phyloP scores from a whole-genome alignment of 345 rosid genomes.

The Citrus mangshanensis region DNA sequence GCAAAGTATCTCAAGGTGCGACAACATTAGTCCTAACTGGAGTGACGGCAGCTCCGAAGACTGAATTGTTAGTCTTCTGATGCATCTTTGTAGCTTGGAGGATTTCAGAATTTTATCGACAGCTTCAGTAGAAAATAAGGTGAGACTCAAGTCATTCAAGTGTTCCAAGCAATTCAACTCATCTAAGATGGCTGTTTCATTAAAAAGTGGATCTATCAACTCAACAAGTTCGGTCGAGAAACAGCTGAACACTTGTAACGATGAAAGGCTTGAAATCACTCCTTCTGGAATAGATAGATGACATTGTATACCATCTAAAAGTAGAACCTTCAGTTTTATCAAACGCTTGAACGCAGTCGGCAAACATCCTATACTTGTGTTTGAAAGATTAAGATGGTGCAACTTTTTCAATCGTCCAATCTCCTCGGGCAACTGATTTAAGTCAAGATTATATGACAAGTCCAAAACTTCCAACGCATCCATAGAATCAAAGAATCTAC shows the following conservation, averaged over 20 bases:
- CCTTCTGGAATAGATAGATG: neutral
- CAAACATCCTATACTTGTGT: neutral
- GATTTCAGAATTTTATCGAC: neutral
- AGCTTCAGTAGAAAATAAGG: neutral
- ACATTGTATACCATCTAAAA: slow-evolving; percentile 1
- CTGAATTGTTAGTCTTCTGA: neutral
- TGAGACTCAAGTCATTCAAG: neutral
- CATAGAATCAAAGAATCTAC: slow-evolving; percentile 1
- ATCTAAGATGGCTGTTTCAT: neutral
- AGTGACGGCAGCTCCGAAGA: neutral
- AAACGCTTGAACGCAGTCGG: neutral
- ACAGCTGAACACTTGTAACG: slow-evolving; percentile 13
- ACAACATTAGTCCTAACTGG: neutral
- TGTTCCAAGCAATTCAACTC: neutral
- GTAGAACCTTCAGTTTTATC: neutral
- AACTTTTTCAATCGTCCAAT: neutral
- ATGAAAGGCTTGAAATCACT: slow-evolving; percentile 20
- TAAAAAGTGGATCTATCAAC: neutral
- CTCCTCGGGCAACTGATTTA: neutral
- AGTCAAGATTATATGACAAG: neutral
- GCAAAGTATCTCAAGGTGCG: neutral
- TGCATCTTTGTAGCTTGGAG: neutral
- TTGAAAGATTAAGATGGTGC: slow-evolving; percentile 19
- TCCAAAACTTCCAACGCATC: neutral
- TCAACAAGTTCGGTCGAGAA: neutral